Conservation (phyloP, 106 monocot genomes). For the Posidonia australis region DNA sequence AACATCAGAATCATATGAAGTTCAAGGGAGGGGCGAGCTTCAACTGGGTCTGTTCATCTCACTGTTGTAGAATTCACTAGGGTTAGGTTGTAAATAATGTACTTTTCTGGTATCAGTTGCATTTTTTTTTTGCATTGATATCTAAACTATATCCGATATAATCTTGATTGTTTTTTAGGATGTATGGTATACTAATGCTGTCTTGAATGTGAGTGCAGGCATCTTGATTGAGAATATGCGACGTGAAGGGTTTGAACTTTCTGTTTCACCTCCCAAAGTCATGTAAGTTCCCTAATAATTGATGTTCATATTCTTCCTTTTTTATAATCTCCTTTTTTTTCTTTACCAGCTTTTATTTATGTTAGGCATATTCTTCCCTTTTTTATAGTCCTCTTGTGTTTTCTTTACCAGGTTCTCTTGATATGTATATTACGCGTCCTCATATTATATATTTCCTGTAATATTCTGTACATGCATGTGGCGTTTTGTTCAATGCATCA, state of each 20-base stretch:
- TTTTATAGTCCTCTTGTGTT: too few species aligned
- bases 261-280: constrained; percentile 94
- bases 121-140: too few species aligned
- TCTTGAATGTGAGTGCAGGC: constrained; percentile 29
- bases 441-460: too few species aligned
- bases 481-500: background rate
- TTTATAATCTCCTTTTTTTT: background rate
- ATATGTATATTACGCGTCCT: too few species aligned
- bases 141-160: too few species aligned
- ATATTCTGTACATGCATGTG: background rate
- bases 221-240: constrained; percentile 99
- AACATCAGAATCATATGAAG: constrained; percentile 91
- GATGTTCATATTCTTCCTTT: background rate
- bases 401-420: too few species aligned
- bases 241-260: constrained; percentile 97
- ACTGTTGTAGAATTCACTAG: background rate
- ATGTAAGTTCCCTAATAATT: constrained; percentile 50
- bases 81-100: background rate
- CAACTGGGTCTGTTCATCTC: constrained; percentile 56
- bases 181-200: background rate
- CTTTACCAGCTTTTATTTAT: background rate
- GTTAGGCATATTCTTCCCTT: background rate
- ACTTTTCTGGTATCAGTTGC: too few species aligned
- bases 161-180: too few species aligned
- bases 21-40: constrained; percentile 98